phyloP scores from a whole-genome alignment of 2,329 filamentous ascomycete genomes.

The Dothiorella sarmentorum region DNA sequence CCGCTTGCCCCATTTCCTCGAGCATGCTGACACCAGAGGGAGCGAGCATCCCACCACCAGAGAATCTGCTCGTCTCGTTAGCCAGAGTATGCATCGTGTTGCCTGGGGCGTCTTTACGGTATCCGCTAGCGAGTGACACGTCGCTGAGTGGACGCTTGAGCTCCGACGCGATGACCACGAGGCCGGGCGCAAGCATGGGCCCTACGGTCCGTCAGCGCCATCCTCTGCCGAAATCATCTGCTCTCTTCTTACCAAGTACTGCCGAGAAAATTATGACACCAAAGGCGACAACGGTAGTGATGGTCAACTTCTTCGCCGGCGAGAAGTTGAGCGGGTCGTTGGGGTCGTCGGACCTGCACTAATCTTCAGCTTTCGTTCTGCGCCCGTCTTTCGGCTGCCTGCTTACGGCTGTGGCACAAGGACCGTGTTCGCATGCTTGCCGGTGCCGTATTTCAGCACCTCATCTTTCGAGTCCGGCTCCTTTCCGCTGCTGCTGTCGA shows the following conservation, averaged over 20 bases:
- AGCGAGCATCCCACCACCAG: conserved; percentile 34
- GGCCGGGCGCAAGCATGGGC: conserved; percentile 34
- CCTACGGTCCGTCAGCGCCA: conserved; percentile 21
- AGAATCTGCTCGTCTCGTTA: conserved; percentile 23
- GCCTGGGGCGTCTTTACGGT: conserved; percentile 14
- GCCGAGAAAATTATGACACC: conserved; percentile 33
- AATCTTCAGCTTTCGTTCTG: background rate
- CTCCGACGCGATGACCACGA: conserved; percentile 33
- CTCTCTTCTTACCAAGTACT: background rate
- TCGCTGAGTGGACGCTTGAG: conserved; percentile 29
- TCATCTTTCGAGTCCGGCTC: conserved; percentile 19
- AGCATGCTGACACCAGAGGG: conserved; percentile 34
- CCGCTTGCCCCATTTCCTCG: conserved; percentile 46
- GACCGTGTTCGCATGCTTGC: conserved; percentile 33
- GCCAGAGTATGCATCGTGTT: background rate
- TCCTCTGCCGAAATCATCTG: background rate
- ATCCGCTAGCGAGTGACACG: conserved; percentile 37
- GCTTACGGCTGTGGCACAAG: conserved; percentile 35
- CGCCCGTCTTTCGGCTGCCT: background rate
- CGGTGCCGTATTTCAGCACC: conserved; percentile 32
- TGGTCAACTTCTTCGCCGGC: conserved; percentile 31
- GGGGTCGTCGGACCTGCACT: conserved; percentile 28
- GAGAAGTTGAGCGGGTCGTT: conserved; percentile 39
- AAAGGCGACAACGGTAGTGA: conserved; percentile 33
- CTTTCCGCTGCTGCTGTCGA: conserved; percentile 27